These are phyloP conservation scores for Achaetomiella virescens DNA, from an alignment of 495 filamentous ascomycete species.

Conservation along the genomic window DNA sequence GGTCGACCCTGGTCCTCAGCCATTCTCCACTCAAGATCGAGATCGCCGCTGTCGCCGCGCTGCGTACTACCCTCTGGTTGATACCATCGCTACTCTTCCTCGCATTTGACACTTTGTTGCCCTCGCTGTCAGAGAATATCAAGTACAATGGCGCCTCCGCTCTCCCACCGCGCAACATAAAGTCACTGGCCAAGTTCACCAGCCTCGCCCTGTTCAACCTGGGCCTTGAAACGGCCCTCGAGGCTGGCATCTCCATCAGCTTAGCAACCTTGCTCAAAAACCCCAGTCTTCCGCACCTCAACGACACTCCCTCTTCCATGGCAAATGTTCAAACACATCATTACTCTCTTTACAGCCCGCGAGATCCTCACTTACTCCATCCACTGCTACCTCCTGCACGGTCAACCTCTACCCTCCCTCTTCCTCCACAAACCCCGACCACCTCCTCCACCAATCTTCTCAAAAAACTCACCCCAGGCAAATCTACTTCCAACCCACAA, in stretches of 20 bases:
- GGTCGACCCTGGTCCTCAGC: slow-evolving; percentile 74
- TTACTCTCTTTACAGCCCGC: slow-evolving; percentile 48
- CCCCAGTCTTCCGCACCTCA: slow-evolving; percentile 39
- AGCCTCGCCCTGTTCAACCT: slow-evolving; percentile 62
- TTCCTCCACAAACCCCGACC: slow-evolving; percentile 33
- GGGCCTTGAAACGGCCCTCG: slow-evolving; percentile 47
- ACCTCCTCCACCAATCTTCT: too few species aligned
- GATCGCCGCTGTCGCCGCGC: slow-evolving; percentile 57
- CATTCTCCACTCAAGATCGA: slow-evolving; percentile 73
- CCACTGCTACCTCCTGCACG: slow-evolving; percentile 68
- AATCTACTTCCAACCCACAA: too few species aligned
- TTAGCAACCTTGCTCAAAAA: slow-evolving; percentile 22
- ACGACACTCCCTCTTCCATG: slow-evolving; percentile 41
- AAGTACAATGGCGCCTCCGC: slow-evolving; percentile 63
- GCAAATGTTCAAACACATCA: slow-evolving; percentile 57
- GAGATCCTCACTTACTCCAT: slow-evolving; percentile 63
- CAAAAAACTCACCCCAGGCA: too few species aligned
- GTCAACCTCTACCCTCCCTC: slow-evolving; percentile 25
- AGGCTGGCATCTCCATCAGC: slow-evolving; percentile 45
- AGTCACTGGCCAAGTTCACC: slow-evolving; percentile 34
- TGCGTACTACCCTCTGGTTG: slow-evolving; percentile 67
- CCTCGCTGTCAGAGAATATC: slow-evolving; percentile 56
- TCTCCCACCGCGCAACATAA: slow-evolving; percentile 53
- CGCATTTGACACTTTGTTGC: slow-evolving; percentile 62
- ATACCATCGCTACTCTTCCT: slow-evolving; percentile 69